Evolutionary conservation across 2,329 filamentous ascomycete genomes (phyloP), one percentile per base, ranked within the genome.

Genomic region (Cytospora piceae): DNA sequence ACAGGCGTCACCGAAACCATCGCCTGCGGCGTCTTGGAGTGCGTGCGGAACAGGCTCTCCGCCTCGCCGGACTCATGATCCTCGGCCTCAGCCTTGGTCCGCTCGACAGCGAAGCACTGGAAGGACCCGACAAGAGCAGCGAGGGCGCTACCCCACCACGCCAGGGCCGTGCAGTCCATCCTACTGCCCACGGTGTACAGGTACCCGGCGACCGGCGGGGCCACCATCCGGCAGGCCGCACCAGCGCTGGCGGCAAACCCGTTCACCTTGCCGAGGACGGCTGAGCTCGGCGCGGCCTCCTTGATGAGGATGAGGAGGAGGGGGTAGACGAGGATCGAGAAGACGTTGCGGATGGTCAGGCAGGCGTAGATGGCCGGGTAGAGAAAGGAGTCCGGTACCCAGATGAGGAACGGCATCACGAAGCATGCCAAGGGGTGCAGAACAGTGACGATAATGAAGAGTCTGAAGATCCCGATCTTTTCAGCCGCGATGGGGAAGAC

Each of bases 231-330:
- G 71, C 87, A 90, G 8, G 85, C 87, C 8, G 87, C 87, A 31
- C 87, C 87, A 2, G 86, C 87, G 65, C 86, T 88, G 59, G 88
- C 87, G 27, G 87, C 87, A 53, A 90, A 75, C 5, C 88, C 88
- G 67, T 90, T 90, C 70, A 90, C 84, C 70, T 83, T 87, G 60
- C 88, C 88, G 49, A 90, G 78, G 8, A 87, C 82, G 52, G 78
- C 79, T 8, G 80, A 77, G 37, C 79, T 82, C 2, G 87, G 86
- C 0, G 86, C 88, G 1, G 86, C 85, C 72, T 90, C 85, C 75
- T 90, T 90, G 79, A 90, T 84, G 37, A 90, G 79, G 70, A 90
- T 90, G 54, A 90, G 79, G 46, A 90, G 81, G 6, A 89, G 79
- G 2, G 87, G 88, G 72, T 89, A 90, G n/a, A 88, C 79, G 62